Base-by-base conservation (phyloP, 331 rosid genomes). In the Stylosanthes scabra region DNA sequence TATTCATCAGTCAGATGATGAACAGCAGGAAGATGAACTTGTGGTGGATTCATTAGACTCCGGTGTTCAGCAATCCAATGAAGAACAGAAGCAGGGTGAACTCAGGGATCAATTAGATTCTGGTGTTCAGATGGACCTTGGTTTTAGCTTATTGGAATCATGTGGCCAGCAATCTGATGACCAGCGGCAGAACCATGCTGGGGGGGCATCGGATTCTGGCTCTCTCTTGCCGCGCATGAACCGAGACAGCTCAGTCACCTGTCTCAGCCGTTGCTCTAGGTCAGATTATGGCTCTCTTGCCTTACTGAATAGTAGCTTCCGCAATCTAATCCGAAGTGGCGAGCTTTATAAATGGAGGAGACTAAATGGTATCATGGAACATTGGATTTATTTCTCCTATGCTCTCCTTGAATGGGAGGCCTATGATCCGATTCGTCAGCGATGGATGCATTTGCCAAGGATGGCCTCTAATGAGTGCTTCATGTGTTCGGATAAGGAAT, bases 401-500 rank as follows among this genome's bases (percentile, higher is more conserved):
- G 84, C 90, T 28, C 88, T 86, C 40, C 95, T 89, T 2, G 93
- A 93, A 74, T 93, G 98, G 98, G 95, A 89, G 46, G 98, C 98
- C 10, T 93, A 89, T 34, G 96, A 93, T 84, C 98, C 97, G 27
- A 74, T 77, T 72, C 88, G 78, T 1, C 64, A 75, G 6, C 60
- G 87, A 67, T 93, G 98, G 98, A 89, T 93, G 96, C 92, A 85
- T 80, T 83, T 93, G 60, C 98, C 98, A 8, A 88, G 86, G 70
- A 93, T 93, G 94, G 82, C 90, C 63, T 88, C 96, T 4, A 89
- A 89, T 46, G 96, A 91, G 27, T 93, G 98, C 80, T 93, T 93
- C 83, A 88, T 82, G 97, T 86, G 87, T 29, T 88, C 97, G 0
- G 98, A 93, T 44, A 93, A 93, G 83, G 98, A 93, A 59, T 93